Conservation (phyloP, 768 basidiomycete genomes). For the Kwoniella dejecticola region DNA sequence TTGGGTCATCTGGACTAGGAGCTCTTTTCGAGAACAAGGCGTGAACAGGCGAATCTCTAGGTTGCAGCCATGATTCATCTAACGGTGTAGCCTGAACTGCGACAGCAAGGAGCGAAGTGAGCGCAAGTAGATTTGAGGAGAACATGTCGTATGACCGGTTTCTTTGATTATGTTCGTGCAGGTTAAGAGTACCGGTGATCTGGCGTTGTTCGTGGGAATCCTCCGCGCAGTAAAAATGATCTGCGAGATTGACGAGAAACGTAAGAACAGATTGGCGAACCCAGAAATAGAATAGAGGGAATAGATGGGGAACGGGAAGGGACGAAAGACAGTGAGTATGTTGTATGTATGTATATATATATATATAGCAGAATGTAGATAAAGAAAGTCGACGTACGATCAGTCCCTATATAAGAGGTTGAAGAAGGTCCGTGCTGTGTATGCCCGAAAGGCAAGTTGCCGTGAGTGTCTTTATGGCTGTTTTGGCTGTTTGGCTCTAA, state of each 20-base stretch:
- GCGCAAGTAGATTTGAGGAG: not conserved
- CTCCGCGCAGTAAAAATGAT: not conserved
- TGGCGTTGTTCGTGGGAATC: not conserved
- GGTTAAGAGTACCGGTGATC: not conserved
- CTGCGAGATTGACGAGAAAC: not conserved
- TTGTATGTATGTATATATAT: slow-evolving; percentile 5
- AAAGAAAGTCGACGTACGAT: not conserved
- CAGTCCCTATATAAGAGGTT: not conserved
- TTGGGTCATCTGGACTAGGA: slow-evolving; percentile 23
- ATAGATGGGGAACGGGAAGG: not conserved
- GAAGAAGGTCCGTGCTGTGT: not conserved
- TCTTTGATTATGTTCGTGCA: not conserved
- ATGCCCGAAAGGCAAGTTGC: too few species aligned
- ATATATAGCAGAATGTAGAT: not conserved
- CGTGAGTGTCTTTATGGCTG: not conserved
- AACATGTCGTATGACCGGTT: not conserved
- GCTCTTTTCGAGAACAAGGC: slow-evolving; percentile 26
- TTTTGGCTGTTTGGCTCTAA: not conserved
- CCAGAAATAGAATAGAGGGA: not conserved
- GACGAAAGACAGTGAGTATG: not conserved
- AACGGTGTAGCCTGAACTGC: slow-evolving; percentile 11
- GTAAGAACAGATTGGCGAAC: not conserved
- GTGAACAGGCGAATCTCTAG: slow-evolving; percentile 25
- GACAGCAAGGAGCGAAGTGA: slow-evolving; percentile 6
- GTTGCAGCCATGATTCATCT: slow-evolving; percentile 30